Percentiles rank a stretch among this genome's conserved stretches.
These are phyloP conservation scores for Dioscorea dumetorum DNA, from an alignment of 106 monocot species.

Conservation along the genomic window DNA sequence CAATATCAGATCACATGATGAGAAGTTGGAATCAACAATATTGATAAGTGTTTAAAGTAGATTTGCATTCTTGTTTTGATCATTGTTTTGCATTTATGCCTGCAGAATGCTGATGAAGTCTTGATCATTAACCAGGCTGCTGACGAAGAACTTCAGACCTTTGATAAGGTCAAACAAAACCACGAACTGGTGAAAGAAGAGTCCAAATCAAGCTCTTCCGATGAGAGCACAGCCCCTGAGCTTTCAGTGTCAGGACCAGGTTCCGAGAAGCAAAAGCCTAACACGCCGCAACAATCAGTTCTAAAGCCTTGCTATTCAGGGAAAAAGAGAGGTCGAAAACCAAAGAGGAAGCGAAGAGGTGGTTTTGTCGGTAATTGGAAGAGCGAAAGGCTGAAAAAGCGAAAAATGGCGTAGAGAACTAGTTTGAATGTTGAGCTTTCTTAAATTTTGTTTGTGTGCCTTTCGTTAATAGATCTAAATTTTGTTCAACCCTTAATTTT, in stretches of 20 bases:
- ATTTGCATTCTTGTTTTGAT: background rate
- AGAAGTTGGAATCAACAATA: no score
- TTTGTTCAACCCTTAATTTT: no score
- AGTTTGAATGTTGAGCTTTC: no score
- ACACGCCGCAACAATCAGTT: conserved; percentile 2
- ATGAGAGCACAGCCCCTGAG: conserved; percentile 20
- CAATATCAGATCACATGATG: no score
- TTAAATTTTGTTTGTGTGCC: no score
- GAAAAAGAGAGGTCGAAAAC: conserved; percentile 33
- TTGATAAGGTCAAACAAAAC: conserved; percentile 19
- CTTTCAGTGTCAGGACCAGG: conserved; percentile 14
- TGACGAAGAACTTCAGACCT: conserved; percentile 42
- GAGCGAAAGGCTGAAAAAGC: conserved; percentile 10
- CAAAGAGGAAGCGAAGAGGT: conserved; percentile 42
- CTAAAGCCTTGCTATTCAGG: conserved; percentile 25
- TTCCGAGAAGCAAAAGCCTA: conserved; percentile 9
- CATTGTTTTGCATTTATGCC: background rate
- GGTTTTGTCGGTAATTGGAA: conserved; percentile 1
- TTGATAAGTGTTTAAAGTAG: no score
- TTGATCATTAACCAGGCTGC: conserved; percentile 56
- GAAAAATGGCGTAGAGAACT: background rate
- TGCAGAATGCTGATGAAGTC: conserved; percentile 52
- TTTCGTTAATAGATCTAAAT: no score
- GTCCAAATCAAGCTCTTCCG: conserved; percentile 25
- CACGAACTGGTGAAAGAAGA: conserved; percentile 21